Percentiles rank a stretch among this genome's conserved stretches.
These are phyloP conservation scores for Sarocladium brachiariae DNA, from an alignment of 2,329 filamentous ascomycete species.

Conservation along the genomic window DNA sequence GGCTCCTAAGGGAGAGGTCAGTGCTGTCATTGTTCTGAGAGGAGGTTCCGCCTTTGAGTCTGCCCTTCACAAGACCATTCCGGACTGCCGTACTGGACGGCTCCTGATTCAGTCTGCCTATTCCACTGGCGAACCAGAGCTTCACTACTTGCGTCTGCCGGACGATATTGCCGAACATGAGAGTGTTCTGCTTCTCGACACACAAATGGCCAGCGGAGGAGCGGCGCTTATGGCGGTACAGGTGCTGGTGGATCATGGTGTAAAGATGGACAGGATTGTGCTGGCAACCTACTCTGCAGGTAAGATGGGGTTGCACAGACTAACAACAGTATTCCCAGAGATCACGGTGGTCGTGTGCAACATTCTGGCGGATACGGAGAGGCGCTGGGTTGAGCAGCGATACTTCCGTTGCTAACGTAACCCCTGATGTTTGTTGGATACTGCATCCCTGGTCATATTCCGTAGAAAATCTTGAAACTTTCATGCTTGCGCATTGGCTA, in stretches of 20 bases:
- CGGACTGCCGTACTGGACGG: slow-evolving; percentile 84
- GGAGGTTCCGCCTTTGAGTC: slow-evolving; percentile 85
- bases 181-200: slow-evolving; percentile 79
- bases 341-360: slow-evolving; percentile 81
- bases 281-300: slow-evolving; percentile 91
- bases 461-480: no score
- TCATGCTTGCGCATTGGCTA: no score
- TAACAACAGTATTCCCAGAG: slow-evolving; percentile 83
- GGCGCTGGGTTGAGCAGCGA: slow-evolving; percentile 81
- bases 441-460: no score
- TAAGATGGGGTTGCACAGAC: slow-evolving; percentile 70
- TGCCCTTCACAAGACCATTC: slow-evolving; percentile 81
- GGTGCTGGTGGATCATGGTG: slow-evolving; percentile 91
- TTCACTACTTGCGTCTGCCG: slow-evolving; percentile 82
- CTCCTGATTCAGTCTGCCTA: slow-evolving; percentile 86
- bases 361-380: slow-evolving; percentile 73
- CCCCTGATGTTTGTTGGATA: no score
- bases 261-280: slow-evolving; percentile 75
- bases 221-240: slow-evolving; percentile 87
- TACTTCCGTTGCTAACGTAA: slow-evolving; percentile 78
- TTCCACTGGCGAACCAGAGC: slow-evolving; percentile 79
- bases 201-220: slow-evolving; percentile 91
- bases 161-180: slow-evolving; percentile 66
- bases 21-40: slow-evolving; percentile 80
- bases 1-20: slow-evolving; percentile 63